A percentile compares a stretch with the other conserved stretches of the same genome.
Conservation (phyloP, 169 alveolate species). For the Eimeria nieschulzi region DNA sequence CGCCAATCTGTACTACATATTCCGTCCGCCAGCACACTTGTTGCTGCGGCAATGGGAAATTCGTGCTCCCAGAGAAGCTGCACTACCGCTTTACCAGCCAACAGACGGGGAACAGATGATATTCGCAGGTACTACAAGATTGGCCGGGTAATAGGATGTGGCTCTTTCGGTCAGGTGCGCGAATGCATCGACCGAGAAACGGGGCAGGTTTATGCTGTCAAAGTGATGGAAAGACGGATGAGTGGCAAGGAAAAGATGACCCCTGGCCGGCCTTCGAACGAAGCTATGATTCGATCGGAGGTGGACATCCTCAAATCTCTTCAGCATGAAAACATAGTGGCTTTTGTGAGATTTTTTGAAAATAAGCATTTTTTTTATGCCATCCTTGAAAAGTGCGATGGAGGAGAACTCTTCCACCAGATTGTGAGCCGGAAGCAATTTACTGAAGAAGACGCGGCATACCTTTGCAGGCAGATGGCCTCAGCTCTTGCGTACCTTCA, state of each 20-base stretch:
- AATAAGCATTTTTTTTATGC: constrained; percentile 78
- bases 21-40: constrained; percentile 43
- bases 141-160: constrained; percentile 71
- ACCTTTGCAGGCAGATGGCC: constrained; percentile 79
- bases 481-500: constrained; percentile 83
- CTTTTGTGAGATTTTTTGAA: constrained; percentile 83
- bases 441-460: constrained; percentile 80
- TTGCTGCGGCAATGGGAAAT: constrained; percentile 56
- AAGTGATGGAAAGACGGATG: constrained; percentile 83
- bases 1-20: constrained; percentile 16
- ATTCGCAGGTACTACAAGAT: constrained; percentile 67
- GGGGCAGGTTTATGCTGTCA: constrained; percentile 83
- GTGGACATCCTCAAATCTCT: constrained; percentile 84
- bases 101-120: constrained; percentile 68
- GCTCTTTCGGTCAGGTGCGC: constrained; percentile 83
- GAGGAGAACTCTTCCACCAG: constrained; percentile 85
- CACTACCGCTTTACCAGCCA: constrained; percentile 54
- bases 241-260: constrained; percentile 67
- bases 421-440: constrained; percentile 79
- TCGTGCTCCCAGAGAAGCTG: constrained; percentile 56
- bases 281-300: constrained; percentile 81
- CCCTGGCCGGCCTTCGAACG: constrained; percentile 74
- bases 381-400: constrained; percentile 85
- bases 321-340: constrained; percentile 64
- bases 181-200: constrained; percentile 78